phyloP scores from a whole-genome alignment of 2,329 filamentous ascomycete genomes.

The Tricladium varicosporioides region DNA sequence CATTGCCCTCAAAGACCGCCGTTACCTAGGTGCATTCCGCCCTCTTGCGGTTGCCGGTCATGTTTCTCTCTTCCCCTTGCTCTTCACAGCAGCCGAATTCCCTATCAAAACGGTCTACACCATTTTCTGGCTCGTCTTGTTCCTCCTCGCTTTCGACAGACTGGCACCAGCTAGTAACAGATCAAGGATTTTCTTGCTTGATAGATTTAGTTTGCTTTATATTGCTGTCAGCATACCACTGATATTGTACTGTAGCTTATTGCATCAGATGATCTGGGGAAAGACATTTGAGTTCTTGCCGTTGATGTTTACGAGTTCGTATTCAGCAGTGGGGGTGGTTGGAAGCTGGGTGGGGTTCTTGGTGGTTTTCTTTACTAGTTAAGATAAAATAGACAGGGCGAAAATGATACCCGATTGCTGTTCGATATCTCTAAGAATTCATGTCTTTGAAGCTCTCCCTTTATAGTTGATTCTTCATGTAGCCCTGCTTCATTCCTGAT shows the following conservation, averaged over 20 bases:
- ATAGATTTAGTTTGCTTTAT: constrained; percentile 87
- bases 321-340: constrained; percentile 89
- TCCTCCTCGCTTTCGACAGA: constrained; percentile 82
- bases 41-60: constrained; percentile 91
- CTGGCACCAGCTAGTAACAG: constrained; percentile 80
- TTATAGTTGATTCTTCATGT: not conserved
- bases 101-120: constrained; percentile 94
- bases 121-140: constrained; percentile 83
- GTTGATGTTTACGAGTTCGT: constrained; percentile 95
- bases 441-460: too few relatives aligned
- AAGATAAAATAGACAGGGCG: constrained; percentile 4
- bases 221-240: constrained; percentile 86
- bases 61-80: constrained; percentile 88
- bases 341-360: constrained; percentile 94
- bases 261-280: constrained; percentile 83
- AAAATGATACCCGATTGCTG: constrained; percentile 18
- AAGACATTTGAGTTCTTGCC: constrained; percentile 84
- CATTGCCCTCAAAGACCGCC: constrained; percentile 83
- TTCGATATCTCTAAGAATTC: not conserved
- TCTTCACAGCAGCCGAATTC: constrained; percentile 91
- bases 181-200: constrained; percentile 82
- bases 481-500: too few relatives aligned
- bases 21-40: constrained; percentile 87
- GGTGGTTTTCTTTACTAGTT: constrained; percentile 75
- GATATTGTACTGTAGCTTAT: constrained; percentile 81